Conservation (phyloP, 2,329 filamentous ascomycete species). For the Fusarium annulatum region DNA sequence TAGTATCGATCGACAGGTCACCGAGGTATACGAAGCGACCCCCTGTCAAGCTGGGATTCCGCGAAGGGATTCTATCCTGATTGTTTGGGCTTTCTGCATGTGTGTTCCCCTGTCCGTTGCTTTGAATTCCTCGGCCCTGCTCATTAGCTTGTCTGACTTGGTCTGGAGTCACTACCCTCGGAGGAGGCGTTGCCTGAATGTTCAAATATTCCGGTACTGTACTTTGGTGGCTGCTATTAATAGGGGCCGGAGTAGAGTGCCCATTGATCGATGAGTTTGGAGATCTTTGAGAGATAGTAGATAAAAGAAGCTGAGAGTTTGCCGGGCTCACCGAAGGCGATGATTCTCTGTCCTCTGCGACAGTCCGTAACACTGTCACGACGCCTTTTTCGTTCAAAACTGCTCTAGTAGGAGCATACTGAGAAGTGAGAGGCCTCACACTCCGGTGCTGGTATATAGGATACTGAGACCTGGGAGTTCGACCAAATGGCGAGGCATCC, state of each 20-base stretch:
- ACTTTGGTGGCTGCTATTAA: conserved; percentile 26
- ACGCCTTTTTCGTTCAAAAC: conserved; percentile 51
- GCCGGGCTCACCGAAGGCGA: conserved; percentile 27
- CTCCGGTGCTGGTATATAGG: conserved; percentile 43
- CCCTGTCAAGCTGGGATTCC: conserved; percentile 44
- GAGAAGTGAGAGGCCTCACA: conserved; percentile 29
- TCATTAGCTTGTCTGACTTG: conserved; percentile 40
- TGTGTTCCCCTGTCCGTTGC: conserved; percentile 1
- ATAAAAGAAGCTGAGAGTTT: conserved; percentile 18
- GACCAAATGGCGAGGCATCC: conserved; percentile 59
- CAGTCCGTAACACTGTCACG: conserved; percentile 51
- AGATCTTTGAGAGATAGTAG: conserved; percentile 6
- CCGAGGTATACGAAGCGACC: conserved; percentile 34
- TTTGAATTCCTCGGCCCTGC: conserved; percentile 27
- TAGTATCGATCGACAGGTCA: conserved; percentile 43
- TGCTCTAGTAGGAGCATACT: conserved; percentile 44
- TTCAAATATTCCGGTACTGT: conserved; percentile 39
- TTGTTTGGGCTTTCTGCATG: background rate
- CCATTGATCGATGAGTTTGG: conserved; percentile 1
- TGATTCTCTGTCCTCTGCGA: conserved; percentile 42
- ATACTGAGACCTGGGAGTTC: conserved; percentile 49
- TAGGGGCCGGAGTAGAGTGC: conserved; percentile 1
- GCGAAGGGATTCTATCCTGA: conserved; percentile 31
- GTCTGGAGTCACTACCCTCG: conserved; percentile 33
- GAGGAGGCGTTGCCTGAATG: conserved; percentile 37